These are phyloP conservation scores for Astrocystis sublimbata DNA, from an alignment of 495 filamentous ascomycete genomes.

Conservation along the genomic window DNA sequence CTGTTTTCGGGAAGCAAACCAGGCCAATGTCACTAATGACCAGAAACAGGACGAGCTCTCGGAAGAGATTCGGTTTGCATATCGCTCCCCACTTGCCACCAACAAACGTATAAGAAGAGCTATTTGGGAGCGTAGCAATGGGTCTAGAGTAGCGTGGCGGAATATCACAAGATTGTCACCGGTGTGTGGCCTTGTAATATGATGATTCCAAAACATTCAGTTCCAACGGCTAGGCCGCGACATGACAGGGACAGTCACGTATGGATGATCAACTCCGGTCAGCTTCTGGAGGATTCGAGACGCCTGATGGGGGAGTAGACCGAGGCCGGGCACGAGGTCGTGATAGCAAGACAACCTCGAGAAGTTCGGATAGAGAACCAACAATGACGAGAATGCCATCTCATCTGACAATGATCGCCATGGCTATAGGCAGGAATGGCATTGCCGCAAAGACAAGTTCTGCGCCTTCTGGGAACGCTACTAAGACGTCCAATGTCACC, in stretches of 20 bases:
- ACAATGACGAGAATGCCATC: not conserved
- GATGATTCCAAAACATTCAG: not conserved
- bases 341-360: not conserved
- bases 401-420: not conserved
- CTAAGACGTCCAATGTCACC: not conserved
- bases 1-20: too few species aligned
- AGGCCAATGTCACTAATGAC: not conserved
- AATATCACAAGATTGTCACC: not conserved
- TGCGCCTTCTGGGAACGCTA: not conserved
- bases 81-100: not conserved
- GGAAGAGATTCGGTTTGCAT: not conserved
- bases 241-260: not conserved
- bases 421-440: not conserved
- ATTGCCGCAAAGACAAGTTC: not conserved
- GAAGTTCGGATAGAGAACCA: not conserved
- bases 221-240: not conserved
- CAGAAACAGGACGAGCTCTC: not conserved
- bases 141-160: not conserved
- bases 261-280: not conserved
- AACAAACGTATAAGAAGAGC: not conserved
- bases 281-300: not conserved
- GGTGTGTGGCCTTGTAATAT: not conserved
- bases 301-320: not conserved
- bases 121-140: not conserved
- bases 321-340: not conserved